These are phyloP conservation scores for Aspergillus cavernicola DNA, from an alignment of 495 filamentous ascomycete species.

Conservation along the genomic window DNA sequence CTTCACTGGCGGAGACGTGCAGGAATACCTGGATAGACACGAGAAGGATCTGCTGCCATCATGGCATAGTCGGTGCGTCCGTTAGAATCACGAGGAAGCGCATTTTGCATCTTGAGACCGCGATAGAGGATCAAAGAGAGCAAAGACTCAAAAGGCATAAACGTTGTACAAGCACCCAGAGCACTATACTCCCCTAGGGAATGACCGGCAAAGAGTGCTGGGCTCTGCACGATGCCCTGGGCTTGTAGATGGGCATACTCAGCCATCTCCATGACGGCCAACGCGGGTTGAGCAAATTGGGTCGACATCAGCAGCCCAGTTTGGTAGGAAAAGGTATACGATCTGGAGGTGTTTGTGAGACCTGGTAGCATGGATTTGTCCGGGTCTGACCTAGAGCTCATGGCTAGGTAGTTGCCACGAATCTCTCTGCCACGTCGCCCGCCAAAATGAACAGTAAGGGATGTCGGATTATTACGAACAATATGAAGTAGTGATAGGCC, in stretches of 20 bases:
- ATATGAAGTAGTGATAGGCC: neutral
- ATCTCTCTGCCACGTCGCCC: neutral
- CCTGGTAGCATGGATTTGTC: neutral
- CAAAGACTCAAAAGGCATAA: constrained; percentile 1
- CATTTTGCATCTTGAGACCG: constrained; percentile 5
- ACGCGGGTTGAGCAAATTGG: constrained; percentile 2
- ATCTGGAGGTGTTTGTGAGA: neutral
- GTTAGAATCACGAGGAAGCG: neutral
- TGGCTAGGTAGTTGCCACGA: neutral
- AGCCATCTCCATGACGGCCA: constrained; percentile 5
- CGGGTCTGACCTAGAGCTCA: neutral
- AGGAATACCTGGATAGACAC: neutral
- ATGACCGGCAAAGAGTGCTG: neutral
- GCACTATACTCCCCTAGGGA: constrained; percentile 4
- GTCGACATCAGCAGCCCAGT: neutral
- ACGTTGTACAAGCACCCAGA: neutral
- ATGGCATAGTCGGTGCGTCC: constrained; percentile 2
- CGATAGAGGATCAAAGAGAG: constrained; percentile 1
- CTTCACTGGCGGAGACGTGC: neutral
- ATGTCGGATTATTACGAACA: neutral
- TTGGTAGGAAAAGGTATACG: neutral
- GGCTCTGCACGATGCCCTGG: neutral
- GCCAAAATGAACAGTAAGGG: constrained; percentile 1
- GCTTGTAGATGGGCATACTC: neutral
- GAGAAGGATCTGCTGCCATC: constrained; percentile 1